Evolutionary conservation across 805 yeast species (phyloP), one percentile per base, ranked within the genome.

Genomic region (Candida arabinofermentans): DNA sequence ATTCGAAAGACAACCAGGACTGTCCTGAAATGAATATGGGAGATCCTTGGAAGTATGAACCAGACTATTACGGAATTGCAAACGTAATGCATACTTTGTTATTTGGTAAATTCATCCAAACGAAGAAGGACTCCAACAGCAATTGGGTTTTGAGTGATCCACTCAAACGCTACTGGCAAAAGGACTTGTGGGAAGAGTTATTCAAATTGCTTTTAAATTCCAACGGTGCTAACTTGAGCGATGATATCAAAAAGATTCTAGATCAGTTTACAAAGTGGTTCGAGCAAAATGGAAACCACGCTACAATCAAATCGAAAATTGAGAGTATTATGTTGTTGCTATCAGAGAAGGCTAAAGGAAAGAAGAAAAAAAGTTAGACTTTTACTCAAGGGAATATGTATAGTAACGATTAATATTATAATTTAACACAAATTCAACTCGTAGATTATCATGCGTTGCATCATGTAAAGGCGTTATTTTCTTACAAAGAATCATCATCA

Each of bases 51-150:
- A 74, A 77, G 2, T 86, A 73, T 54, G 88, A 89, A 56, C 81
- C 83, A 3, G 97, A 89, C 62, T 87, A 87, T 57, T 84, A 74
- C 58, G 96, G 96, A 0, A 47, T 86, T 16, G 96, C 96, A 0
- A 74, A 79, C 26, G 75, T 85, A 0, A 66, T 87, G 2, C 91
- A 88, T 53, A 72, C 81, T 0, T 63, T 89, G 71, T 65, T 89
- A 14, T 88, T 81, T 66, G 95, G 95, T 0, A 66, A 70, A 12
- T 71, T 72, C 41, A 81, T 88, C 23, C 75, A 74, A 36, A 58
- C 57, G 1, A 18, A 23, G 12, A 54, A 57, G 5, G 53, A 43
- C 5, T 44, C 36, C 16, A 47, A 59, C 8, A 65, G 62, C 0
- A 47, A 46, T 3, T 62, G 70, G 37, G 61, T 55, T n/a, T 51